phyloP scores from a whole-genome alignment of 2,329 filamentous ascomycete species.

The Parafenestella ontariensis region DNA sequence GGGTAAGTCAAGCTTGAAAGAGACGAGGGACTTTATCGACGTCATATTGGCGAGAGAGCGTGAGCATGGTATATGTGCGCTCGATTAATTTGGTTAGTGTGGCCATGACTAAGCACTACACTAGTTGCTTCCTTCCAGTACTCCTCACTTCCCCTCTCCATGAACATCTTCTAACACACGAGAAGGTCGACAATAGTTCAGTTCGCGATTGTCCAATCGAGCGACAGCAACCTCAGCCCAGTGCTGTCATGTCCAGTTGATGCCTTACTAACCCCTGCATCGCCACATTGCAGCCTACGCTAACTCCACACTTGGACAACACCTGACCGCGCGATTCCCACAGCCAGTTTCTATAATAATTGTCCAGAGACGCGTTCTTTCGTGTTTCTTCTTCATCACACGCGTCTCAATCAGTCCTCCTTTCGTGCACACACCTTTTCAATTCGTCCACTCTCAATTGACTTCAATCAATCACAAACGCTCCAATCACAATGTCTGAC shows the following conservation, averaged over 20 bases:
- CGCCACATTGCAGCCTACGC: conserved; percentile 41
- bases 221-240: background rate
- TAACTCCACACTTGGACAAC: conserved; percentile 27
- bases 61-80: conserved; percentile 3
- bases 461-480: background rate
- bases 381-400: conserved; percentile 25
- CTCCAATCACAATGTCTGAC: conserved; percentile 23
- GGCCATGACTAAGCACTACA: conserved; percentile 21
- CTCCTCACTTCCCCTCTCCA: background rate
- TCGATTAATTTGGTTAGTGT: conserved; percentile 25
- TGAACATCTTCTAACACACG: background rate
- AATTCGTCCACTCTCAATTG: background rate
- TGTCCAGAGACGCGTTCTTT: conserved; percentile 26
- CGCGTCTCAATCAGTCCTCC: conserved; percentile 8
- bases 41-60: conserved; percentile 31
- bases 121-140: background rate
- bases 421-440: background rate
- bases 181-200: background rate
- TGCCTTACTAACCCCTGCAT: conserved; percentile 37
- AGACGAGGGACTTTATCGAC: conserved; percentile 54
- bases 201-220: background rate
- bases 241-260: conserved; percentile 25
- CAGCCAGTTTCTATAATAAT: conserved; percentile 25
- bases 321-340: conserved; percentile 20
- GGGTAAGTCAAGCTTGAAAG: conserved; percentile 68